These are phyloP conservation scores for Calocybe cyanea DNA, from an alignment of 768 basidiomycete species.

Conservation along the genomic window DNA sequence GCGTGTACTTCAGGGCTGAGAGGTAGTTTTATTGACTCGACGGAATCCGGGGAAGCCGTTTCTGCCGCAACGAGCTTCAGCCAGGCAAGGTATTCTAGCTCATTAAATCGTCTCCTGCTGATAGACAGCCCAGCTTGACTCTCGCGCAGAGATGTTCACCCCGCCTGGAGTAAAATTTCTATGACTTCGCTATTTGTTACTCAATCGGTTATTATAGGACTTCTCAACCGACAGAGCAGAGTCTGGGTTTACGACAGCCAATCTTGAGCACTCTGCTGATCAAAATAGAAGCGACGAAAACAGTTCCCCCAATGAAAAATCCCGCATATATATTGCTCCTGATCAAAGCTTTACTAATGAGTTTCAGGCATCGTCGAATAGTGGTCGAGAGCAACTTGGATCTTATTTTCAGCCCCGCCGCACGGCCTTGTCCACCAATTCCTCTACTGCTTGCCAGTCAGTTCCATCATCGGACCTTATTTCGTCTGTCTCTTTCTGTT, in stretches of 20 bases:
- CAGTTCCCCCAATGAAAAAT: neutral
- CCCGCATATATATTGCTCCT: slow-evolving; percentile 8
- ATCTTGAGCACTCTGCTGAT: neutral
- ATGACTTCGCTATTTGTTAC: neutral
- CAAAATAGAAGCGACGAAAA: neutral
- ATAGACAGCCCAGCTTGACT: too few relatives aligned
- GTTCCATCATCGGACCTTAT: slow-evolving; percentile 8
- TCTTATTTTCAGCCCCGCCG: neutral
- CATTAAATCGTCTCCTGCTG: too few relatives aligned
- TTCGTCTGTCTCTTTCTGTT: slow-evolving; percentile 20
- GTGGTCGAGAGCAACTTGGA: neutral
- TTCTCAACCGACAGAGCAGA: neutral
- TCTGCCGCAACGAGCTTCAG: slow-evolving; percentile 19
- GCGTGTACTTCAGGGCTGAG: slow-evolving; percentile 2
- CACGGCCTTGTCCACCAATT: neutral
- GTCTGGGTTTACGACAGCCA: neutral
- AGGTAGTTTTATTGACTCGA: neutral
- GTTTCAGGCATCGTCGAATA: neutral
- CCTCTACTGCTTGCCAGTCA: slow-evolving; percentile 6
- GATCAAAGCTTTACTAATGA: neutral
- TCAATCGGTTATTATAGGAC: slow-evolving; percentile 4
- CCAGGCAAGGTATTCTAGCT: too few relatives aligned
- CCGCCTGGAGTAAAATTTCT: too few relatives aligned
- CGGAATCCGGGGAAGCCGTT: slow-evolving; percentile 6
- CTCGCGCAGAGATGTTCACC: too few relatives aligned